Evolutionary conservation across 73 alveolate genomes (phyloP).

Genomic region (Paramecium octaurelia): DNA sequence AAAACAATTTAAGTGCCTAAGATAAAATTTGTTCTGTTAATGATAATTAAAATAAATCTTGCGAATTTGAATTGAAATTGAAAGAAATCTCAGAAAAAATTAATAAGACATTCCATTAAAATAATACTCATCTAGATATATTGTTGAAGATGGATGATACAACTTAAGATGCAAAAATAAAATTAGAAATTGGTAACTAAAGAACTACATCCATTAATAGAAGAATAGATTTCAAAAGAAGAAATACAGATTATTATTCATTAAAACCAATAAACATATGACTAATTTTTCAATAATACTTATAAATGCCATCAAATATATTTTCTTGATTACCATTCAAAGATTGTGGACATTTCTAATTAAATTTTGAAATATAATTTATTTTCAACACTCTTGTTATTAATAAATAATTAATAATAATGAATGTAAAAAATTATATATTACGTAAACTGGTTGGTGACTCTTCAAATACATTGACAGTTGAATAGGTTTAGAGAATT

Average conservation of each 20-base stretch:
- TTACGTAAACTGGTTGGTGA: neutral
- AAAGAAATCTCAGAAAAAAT: conserved; percentile 23
- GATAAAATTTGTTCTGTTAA: neutral
- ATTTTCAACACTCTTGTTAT: neutral
- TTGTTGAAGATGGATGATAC: neutral
- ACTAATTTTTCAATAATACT: neutral
- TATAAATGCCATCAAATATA: neutral
- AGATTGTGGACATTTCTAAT: neutral
- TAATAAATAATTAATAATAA: neutral
- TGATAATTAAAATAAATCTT: neutral
- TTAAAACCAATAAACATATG: neutral
- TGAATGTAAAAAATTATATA: conserved; percentile 29
- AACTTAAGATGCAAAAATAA: neutral
- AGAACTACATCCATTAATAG: neutral
- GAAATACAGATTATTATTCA: conserved; percentile 44
- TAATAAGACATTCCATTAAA: neutral
- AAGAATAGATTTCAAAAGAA: neutral
- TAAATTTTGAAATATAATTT: neutral
- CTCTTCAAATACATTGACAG: neutral
- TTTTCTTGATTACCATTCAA: too few species aligned
- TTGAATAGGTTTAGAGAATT: neutral
- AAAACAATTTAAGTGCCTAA: neutral
- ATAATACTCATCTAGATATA: neutral
- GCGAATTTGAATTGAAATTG: neutral
- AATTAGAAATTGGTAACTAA: neutral